Percentiles rank a stretch among this genome's conserved stretches.
Conservation (phyloP, 1,139 yeast genomes). For the Scheffersomyces insectosa region DNA sequence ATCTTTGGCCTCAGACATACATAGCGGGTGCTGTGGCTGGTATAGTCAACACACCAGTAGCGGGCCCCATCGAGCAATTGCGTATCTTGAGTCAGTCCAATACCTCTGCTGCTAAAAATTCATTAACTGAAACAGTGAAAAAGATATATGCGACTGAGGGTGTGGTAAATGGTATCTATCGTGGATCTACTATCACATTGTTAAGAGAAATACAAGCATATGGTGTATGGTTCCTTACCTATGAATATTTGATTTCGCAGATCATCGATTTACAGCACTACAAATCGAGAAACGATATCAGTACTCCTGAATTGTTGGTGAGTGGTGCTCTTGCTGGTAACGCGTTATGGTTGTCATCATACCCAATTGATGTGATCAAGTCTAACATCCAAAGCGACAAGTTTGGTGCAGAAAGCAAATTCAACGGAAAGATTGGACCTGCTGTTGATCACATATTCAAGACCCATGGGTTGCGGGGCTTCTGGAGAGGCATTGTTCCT, state of each 20-base stretch:
- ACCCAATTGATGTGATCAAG: constrained; percentile 72
- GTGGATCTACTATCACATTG: constrained; percentile 63
- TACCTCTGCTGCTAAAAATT: constrained; percentile 40
- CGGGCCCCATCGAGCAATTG: constrained; percentile 76
- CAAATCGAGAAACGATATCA: constrained; percentile 50
- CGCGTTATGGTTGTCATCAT: constrained; percentile 69
- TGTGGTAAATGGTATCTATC: constrained; percentile 47
- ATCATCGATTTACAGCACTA: constrained; percentile 35
- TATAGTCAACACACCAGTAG: constrained; percentile 68
- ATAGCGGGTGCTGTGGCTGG: constrained; percentile 79
- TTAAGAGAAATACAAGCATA: constrained; percentile 76
- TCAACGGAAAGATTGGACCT: constrained; percentile 42
- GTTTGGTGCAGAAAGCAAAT: constrained; percentile 48
- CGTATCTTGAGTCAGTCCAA: constrained; percentile 71
- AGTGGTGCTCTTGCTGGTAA: constrained; percentile 76
- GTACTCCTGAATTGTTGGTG: constrained; percentile 59
- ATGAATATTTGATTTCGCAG: constrained; percentile 58
- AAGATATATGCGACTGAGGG: constrained; percentile 53
- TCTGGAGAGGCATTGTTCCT: constrained; percentile 74
- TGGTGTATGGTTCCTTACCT: constrained; percentile 79
- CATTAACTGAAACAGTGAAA: constrained; percentile 38
- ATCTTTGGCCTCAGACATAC: constrained; percentile 63
- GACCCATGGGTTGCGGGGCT: constrained; percentile 54
- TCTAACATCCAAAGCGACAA: constrained; percentile 69
- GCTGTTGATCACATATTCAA: constrained; percentile 50